These are phyloP conservation scores for Kalmanozyma brasiliensis DNA, from an alignment of 1,284 basidiomycete species.

Conservation along the genomic window DNA sequence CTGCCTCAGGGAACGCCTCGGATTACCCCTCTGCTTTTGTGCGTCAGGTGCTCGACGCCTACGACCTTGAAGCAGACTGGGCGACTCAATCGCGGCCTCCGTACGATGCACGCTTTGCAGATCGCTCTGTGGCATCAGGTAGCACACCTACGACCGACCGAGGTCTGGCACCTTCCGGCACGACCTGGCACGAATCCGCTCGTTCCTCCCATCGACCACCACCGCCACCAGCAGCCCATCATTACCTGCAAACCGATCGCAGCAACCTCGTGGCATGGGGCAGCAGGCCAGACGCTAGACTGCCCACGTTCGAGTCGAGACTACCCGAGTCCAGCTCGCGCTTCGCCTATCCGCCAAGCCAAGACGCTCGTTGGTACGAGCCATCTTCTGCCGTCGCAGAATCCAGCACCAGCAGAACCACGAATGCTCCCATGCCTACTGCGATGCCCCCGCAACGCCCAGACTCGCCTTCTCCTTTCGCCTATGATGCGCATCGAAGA, in stretches of 20 bases:
- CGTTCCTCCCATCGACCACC: not conserved
- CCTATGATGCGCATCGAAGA: constrained; percentile 29
- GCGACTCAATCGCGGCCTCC: constrained; percentile 7
- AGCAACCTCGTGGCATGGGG: constrained; percentile 10
- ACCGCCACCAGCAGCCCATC: not conserved
- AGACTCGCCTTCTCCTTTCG: constrained; percentile 43
- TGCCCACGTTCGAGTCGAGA: constrained; percentile 4
- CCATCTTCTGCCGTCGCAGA: not conserved
- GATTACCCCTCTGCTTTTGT: constrained; percentile 13
- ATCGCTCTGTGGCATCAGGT: not conserved
- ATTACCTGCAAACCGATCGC: constrained; percentile 7
- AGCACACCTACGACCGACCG: not conserved
- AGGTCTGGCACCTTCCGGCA: constrained; percentile 7
- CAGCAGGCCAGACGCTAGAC: not conserved
- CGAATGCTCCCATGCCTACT: no score
- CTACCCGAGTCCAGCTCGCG: constrained; percentile 1
- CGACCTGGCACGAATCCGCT: not conserved
- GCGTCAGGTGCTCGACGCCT: constrained; percentile 28
- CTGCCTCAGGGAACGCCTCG: constrained; percentile 3
- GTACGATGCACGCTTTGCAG: constrained; percentile 4
- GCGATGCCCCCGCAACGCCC: constrained; percentile 2
- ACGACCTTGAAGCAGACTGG: constrained; percentile 18
- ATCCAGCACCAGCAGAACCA: no score
- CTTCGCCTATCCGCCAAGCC: constrained; percentile 1
- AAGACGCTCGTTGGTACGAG: constrained; percentile 7